phyloP scores from a whole-genome alignment of 768 basidiomycete genomes.

The Hygrophoropsis aurantiaca region DNA sequence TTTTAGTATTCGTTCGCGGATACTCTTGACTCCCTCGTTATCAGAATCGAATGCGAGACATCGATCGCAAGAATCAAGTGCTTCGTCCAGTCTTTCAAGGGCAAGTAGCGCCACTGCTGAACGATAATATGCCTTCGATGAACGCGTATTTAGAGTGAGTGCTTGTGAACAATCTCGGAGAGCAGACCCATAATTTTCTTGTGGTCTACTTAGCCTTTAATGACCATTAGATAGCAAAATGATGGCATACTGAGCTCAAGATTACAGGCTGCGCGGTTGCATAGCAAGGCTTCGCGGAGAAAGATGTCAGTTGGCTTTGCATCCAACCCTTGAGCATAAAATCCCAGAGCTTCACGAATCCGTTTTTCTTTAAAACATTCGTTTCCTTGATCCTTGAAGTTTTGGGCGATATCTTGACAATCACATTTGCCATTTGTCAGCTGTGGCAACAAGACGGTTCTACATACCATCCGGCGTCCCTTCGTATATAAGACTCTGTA shows the following conservation, averaged over 20 bases:
- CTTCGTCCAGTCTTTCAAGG: conserved; percentile 77
- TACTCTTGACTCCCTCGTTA: conserved; percentile 51
- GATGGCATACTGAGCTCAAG: conserved; percentile 71
- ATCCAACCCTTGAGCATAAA: conserved; percentile 89
- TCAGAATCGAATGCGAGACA: conserved; percentile 60
- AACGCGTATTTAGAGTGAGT: conserved; percentile 56
- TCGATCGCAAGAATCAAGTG: conserved; percentile 75
- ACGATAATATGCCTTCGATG: conserved; percentile 85
- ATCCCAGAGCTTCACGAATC: conserved; percentile 82
- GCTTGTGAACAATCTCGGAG: conserved; percentile 82
- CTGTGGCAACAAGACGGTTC: background rate
- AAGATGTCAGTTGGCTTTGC: conserved; percentile 67
- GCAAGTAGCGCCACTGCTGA: conserved; percentile 76
- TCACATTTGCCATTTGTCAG: background rate
- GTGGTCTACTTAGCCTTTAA: background rate
- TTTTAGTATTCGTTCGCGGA: conserved; percentile 48
- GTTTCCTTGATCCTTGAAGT: conserved; percentile 95
- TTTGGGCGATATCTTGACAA: conserved; percentile 75
- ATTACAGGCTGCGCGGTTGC: conserved; percentile 93
- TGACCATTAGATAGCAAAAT: background rate
- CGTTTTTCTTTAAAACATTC: conserved; percentile 89
- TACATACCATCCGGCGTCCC: conserved; percentile 91
- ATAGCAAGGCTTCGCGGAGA: conserved; percentile 67
- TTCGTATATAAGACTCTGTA: conserved; percentile 85
- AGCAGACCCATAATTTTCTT: conserved; percentile 88